phyloP scores from a whole-genome alignment of 768 basidiomycete species.

The Leucosporidium yakuticum region DNA sequence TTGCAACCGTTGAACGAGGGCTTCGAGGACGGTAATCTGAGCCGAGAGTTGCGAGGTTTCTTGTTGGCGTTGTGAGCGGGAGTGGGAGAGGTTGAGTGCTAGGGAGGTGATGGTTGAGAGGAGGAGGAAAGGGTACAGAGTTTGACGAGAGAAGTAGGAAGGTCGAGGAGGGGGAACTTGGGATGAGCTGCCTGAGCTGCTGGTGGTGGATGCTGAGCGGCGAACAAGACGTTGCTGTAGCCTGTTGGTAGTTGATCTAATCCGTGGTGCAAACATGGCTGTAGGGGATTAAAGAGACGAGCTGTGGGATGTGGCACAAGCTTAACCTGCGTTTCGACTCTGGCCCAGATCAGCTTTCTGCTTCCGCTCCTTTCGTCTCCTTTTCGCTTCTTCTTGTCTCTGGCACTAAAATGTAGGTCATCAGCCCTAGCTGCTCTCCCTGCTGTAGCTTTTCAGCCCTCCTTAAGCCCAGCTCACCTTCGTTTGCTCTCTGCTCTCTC shows the following conservation, averaged over 20 bases:
- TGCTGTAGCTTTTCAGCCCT: neutral
- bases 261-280: neutral
- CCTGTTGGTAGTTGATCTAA: neutral
- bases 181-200: neutral
- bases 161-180: constrained; percentile 11
- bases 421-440: too few species aligned
- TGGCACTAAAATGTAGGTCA: too few species aligned
- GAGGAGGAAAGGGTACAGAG: constrained; percentile 33
- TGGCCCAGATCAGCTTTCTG: neutral
- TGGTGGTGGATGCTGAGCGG: neutral
- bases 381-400: too few species aligned
- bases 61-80: constrained; percentile 4
- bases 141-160: constrained; percentile 10
- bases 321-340: neutral
- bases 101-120: constrained; percentile 31
- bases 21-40: constrained; percentile 41
- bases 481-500: neutral
- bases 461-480: neutral
- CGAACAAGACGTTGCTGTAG: neutral
- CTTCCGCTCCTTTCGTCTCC: neutral
- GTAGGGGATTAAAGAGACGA: neutral
- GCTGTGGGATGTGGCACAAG: neutral
- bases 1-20: constrained; percentile 32
- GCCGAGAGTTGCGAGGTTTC: constrained; percentile 25
- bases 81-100: constrained; percentile 31